phyloP scores from a whole-genome alignment of 2,329 filamentous ascomycete genomes.

The Sarocladium kiliense region DNA sequence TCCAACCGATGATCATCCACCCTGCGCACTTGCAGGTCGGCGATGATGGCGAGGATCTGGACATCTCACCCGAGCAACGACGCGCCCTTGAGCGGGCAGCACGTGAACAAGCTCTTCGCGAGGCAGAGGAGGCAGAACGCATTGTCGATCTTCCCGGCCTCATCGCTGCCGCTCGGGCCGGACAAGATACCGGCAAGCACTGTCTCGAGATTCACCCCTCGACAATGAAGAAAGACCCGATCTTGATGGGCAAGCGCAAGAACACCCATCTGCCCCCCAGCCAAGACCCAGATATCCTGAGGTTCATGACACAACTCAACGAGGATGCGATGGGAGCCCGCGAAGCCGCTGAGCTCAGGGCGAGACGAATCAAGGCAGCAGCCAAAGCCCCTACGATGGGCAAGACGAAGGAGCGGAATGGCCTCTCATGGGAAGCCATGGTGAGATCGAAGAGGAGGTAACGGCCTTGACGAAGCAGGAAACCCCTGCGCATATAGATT shows the following conservation, averaged over 20 bases:
- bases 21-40: constrained; percentile 7
- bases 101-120: not conserved
- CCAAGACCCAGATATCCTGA: constrained; percentile 1
- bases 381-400: constrained; percentile 1
- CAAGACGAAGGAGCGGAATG: constrained; percentile 6
- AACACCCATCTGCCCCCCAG: constrained; percentile 2
- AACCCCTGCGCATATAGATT: too few relatives aligned
- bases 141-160: constrained; percentile 1
- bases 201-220: not conserved
- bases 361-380: not conserved
- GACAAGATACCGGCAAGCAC: not conserved
- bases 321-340: not conserved
- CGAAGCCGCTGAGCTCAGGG: not conserved
- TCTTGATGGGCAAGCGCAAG: not conserved
- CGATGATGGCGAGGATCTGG: constrained; percentile 6
- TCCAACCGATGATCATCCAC: constrained; percentile 7
- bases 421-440: constrained; percentile 2
- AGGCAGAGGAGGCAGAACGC: constrained; percentile 1
- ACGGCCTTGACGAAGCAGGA: too few relatives aligned
- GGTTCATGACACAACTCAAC: not conserved
- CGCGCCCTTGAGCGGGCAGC: constrained; percentile 1
- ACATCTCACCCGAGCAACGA: constrained; percentile 6
- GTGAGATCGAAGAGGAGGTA: constrained; percentile 7
- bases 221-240: constrained; percentile 4
- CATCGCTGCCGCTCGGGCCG: not conserved